Base-by-base conservation (phyloP, 2,329 filamentous ascomycete genomes). In the Gliomastix tumulicola region DNA sequence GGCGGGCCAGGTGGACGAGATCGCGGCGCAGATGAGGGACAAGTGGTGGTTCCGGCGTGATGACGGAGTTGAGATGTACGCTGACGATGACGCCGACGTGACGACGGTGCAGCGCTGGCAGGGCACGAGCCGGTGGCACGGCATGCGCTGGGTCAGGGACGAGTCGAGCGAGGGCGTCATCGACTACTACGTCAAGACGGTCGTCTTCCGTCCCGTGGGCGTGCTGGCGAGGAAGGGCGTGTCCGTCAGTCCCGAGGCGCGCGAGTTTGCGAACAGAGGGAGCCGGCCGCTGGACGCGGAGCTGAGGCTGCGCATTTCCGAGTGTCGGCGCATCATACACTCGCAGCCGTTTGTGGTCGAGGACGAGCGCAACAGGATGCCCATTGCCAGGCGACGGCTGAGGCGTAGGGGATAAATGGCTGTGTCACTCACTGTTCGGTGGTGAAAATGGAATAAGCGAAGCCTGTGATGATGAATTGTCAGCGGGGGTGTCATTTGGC, bases 161-260 rank as follows among this genome's bases (percentile, higher is more conserved):
- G 66, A 70, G 45, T 50, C 51, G 0, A 45, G 51, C 15, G 49
- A 53, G 0, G 55, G 57, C 5, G 48, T 46, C 13, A 52, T 74
- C 8, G 57, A 68, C 17, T 72, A 69, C 39, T 63, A 68, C 42
- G 49, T 71, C 22, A 52, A 53, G 4, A 54, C 60, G 0, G 50
- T 72, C 4, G 55, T 50, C 1, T 74, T 61, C 34, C 41, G 41
- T 1, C 44, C 41, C 4, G 40, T 45, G 19, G 22, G 23, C 3
- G 42, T 45, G 0, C 30, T 60, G 4, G 39, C 46, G 30, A 37
- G 41, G 16, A 42, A 30, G 7, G 46, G 48, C 2, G 51, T 28
- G 7, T 7, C n/a, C 13, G 25, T 28, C 25, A 28, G 25, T 16
- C 13, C 25, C 11, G 17, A 13, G 17, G 25, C 25, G 7, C 25